These are phyloP conservation scores for Acacia concinna DNA, from an alignment of 331 rosid genomes.

Conservation along the genomic window DNA sequence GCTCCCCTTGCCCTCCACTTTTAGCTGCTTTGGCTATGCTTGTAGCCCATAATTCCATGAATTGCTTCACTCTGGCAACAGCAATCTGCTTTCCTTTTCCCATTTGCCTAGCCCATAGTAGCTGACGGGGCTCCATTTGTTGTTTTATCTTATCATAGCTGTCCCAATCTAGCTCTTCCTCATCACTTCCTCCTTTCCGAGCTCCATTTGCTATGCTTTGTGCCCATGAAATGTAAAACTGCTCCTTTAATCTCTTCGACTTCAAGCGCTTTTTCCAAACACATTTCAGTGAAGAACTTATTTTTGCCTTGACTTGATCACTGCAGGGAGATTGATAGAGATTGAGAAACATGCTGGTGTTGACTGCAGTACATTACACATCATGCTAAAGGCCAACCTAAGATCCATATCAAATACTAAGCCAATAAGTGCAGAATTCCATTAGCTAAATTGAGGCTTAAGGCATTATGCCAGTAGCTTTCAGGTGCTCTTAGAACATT, in stretches of 20 bases:
- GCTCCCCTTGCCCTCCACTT: conserved; percentile 62
- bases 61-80: conserved; percentile 37
- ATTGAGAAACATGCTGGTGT: conserved; percentile 10
- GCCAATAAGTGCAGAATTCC: background rate
- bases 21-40: conserved; percentile 57
- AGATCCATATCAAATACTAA: background rate
- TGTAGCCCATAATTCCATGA: conserved; percentile 34
- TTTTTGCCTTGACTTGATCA: conserved; percentile 64
- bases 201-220: conserved; percentile 71
- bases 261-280: conserved; percentile 69
- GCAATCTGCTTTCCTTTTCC: conserved; percentile 34
- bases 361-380: conserved; percentile 22
- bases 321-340: conserved; percentile 46
- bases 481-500: conserved; percentile 14
- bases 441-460: background rate
- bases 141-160: conserved; percentile 41
- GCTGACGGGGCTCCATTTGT: conserved; percentile 29
- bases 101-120: conserved; percentile 35
- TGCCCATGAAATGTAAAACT: conserved; percentile 52
- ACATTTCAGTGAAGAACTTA: conserved; percentile 54
- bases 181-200: conserved; percentile 60
- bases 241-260: conserved; percentile 45
- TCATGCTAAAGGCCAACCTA: conserved; percentile 22
- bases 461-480: background rate
- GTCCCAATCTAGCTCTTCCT: conserved; percentile 53